A percentile compares a stretch with the other conserved stretches of the same genome.
These are phyloP conservation scores for Botryotinia calthae DNA, from an alignment of 2,329 filamentous ascomycete genomes.

Conservation along the genomic window DNA sequence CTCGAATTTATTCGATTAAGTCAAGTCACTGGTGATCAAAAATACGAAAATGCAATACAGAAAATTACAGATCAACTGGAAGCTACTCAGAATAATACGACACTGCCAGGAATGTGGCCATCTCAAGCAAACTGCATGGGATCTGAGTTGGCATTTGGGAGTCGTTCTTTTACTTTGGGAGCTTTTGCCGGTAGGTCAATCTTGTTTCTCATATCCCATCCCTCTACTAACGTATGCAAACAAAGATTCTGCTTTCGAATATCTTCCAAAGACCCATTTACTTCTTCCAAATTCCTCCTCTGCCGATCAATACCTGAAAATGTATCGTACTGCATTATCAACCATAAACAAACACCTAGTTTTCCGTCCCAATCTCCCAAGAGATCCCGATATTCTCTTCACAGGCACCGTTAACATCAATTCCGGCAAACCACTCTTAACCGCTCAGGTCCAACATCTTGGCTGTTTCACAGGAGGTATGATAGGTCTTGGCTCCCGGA, in stretches of 20 bases:
- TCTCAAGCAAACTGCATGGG: conserved; percentile 51
- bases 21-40: conserved; percentile 57
- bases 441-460: conserved; percentile 54
- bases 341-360: conserved; percentile 45
- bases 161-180: conserved; percentile 55
- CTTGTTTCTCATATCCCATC: conserved; percentile 55
- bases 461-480: conserved; percentile 69
- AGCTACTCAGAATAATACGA: conserved; percentile 49
- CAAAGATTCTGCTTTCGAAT: conserved; percentile 60
- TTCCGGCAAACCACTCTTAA: conserved; percentile 10
- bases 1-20: conserved; percentile 61
- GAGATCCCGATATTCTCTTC: conserved; percentile 46
- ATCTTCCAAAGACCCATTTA: conserved; percentile 55
- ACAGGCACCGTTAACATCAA: conserved; percentile 44
- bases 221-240: conserved; percentile 55
- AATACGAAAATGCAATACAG: conserved; percentile 59
- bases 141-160: conserved; percentile 40
- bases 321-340: conserved; percentile 45
- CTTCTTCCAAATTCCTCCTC: conserved; percentile 32
- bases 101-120: conserved; percentile 61
- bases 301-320: conserved; percentile 38
- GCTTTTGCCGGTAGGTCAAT: conserved; percentile 50
- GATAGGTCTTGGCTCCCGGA: conserved; percentile 61
- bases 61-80: conserved; percentile 55
- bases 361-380: conserved; percentile 44